These are phyloP conservation scores for Diaporthe sp. DNA, from an alignment of 2,329 filamentous ascomycete genomes.

Conservation along the genomic window DNA sequence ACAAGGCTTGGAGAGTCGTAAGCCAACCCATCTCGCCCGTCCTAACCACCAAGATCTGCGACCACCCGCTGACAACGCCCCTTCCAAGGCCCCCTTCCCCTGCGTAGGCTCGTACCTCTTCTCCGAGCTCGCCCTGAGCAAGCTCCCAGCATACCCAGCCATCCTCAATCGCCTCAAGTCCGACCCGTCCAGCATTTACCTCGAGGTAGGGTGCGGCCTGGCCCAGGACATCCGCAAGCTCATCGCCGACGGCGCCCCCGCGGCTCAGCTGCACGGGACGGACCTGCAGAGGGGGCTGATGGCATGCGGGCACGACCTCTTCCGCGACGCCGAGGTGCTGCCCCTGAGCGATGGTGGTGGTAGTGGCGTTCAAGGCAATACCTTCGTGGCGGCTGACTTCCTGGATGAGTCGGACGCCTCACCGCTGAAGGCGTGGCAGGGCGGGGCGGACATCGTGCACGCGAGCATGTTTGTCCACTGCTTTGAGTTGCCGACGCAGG, in stretches of 20 bases:
- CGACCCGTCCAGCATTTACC: not conserved
- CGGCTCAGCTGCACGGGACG: not conserved
- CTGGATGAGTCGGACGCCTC: not conserved
- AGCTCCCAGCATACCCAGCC: not conserved
- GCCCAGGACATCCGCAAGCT: not conserved
- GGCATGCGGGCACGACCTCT: not conserved
- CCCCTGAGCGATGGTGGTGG: not conserved
- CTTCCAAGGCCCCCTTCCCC: not conserved
- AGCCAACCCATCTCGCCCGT: not conserved
- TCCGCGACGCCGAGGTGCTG: not conserved
- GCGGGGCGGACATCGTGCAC: not conserved
- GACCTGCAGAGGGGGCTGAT: not conserved
- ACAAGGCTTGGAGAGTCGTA: not conserved
- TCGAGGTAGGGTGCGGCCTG: not conserved
- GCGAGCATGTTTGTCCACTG: slow-evolving; percentile 8
- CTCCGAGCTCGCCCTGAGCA: not conserved
- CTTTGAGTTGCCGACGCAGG: not conserved
- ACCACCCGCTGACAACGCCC: not conserved
- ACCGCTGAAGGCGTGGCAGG: not conserved
- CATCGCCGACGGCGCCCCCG: not conserved
- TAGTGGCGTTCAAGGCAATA: not conserved
- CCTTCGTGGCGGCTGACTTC: not conserved
- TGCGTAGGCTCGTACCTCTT: not conserved
- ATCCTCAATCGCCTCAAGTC: not conserved
- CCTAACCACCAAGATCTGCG: not conserved